Evolutionary conservation across 257 asterid genomes (phyloP), one percentile per base, ranked within the genome.

Genomic region (Penstemon newberryi): DNA sequence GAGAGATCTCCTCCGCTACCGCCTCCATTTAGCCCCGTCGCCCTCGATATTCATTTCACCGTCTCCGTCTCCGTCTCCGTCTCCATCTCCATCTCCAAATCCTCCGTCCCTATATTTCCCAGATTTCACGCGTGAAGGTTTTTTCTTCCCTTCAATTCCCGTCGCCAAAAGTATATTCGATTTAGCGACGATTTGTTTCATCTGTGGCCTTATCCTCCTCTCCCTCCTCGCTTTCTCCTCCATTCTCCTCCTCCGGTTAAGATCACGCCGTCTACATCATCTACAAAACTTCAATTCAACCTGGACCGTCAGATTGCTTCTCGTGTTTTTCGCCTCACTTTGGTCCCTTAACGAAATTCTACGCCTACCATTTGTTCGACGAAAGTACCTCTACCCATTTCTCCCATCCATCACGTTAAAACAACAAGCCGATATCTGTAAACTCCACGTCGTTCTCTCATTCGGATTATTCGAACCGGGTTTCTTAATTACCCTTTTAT

Each of bases 401-500:
- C 54, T 74, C 4, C 84, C 90, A 0, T 41, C 76, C 0, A 42
- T 78, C 0, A 70, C 85, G 39, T 49, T 84, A 4, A 4, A 57
- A 3, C 88, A 85, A 56, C 88, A 85, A 51, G 72, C 83, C 19
- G 68, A 78, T 40, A 66, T 88, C 10, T 91, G 97, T 68, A 87
- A 87, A 70, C 37, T 85, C 3, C 91, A 89, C 56, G 84, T 80
- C 5, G 89, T 91, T 47, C 82, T 91, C 43, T 85, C 95, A 4
- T 80, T 91, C 13, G 95, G 96, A 5, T 58, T 89, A 3, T 73
- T 85, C 50, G 87, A 91, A 60, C 96, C 97, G 0, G 91, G 93
- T 7, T 89, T 91, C 53, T 62, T 91, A 1, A 68, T 85, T 46
- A 86, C 95, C 53, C 83, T 91, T 7, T 79, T 91, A 0, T 84